Evolutionary conservation across 176 grass and related monocot genomes (phyloP).

Genomic region (Eragrostis nindensis): DNA sequence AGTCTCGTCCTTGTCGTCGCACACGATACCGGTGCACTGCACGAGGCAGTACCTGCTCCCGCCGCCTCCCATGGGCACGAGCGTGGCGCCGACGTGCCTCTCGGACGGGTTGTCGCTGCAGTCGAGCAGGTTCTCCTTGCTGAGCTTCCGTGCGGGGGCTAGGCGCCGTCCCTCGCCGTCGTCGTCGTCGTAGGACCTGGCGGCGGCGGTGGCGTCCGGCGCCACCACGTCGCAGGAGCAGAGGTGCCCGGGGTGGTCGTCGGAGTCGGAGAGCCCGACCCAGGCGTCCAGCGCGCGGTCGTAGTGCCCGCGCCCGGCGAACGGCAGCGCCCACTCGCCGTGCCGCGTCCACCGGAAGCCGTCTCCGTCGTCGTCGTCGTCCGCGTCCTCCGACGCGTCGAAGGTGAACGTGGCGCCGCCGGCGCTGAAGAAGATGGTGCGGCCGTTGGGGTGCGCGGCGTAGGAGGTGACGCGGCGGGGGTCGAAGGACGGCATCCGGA

Average conservation of each 20-base stretch:
- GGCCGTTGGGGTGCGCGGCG: too few relatives aligned
- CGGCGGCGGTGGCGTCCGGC: background rate
- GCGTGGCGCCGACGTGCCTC: background rate
- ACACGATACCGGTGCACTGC: background rate
- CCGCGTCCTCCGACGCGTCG: background rate
- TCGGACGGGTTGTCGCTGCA: background rate
- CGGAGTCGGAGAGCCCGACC: background rate
- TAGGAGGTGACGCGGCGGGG: too few relatives aligned
- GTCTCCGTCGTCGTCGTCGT: too few relatives aligned
- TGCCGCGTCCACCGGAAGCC: background rate
- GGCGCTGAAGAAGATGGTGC: too few relatives aligned
- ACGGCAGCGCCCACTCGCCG: background rate
- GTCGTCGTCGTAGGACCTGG: too few relatives aligned
- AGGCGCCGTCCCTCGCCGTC: too few relatives aligned
- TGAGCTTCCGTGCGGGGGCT: background rate
- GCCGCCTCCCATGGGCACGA: background rate
- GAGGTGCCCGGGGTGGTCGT: background rate
- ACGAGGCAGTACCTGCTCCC: background rate
- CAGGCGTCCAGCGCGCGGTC: background rate
- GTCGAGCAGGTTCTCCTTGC: background rate
- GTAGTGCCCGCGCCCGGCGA: background rate
- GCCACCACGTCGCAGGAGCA: background rate
- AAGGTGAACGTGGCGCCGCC: background rate
- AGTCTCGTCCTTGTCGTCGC: too few relatives aligned
- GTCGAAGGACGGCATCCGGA: too few relatives aligned